Conservation (phyloP, 495 filamentous ascomycete species). For the Extremus antarcticus region DNA sequence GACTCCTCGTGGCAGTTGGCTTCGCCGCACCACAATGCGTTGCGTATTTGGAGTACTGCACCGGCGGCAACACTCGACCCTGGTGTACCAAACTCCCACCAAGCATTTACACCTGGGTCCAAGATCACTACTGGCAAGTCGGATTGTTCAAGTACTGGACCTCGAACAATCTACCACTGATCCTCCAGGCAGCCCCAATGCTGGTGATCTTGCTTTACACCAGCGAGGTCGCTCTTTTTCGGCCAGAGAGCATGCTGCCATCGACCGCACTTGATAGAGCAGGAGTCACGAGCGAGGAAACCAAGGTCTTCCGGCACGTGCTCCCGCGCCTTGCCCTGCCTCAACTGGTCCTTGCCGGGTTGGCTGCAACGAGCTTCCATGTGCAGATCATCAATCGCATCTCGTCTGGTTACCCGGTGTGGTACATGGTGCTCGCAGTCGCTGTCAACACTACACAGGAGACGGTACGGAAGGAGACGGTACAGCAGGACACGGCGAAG, state of each 20-base stretch:
- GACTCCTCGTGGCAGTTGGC: slow-evolving; percentile 53
- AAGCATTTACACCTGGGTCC: slow-evolving; percentile 86
- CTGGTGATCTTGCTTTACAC: slow-evolving; percentile 57
- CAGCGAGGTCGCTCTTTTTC: slow-evolving; percentile 10
- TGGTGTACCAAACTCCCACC: slow-evolving; percentile 68
- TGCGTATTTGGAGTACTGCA: slow-evolving; percentile 67
- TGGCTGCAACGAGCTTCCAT: slow-evolving; percentile 72
- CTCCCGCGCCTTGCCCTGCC: slow-evolving; percentile 51
- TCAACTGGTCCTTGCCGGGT: slow-evolving; percentile 58
- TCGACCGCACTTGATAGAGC: slow-evolving; percentile 6
- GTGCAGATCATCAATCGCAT: slow-evolving; percentile 89
- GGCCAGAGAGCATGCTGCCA: background rate
- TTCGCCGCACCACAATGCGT: slow-evolving; percentile 60
- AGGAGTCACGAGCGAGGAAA: slow-evolving; percentile 1
- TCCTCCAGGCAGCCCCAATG: slow-evolving; percentile 72
- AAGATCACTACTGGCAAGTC: slow-evolving; percentile 78
- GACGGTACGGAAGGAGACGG: background rate
- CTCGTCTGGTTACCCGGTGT: slow-evolving; percentile 77
- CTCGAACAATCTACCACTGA: slow-evolving; percentile 73
- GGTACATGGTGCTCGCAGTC: slow-evolving; percentile 68
- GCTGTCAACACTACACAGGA: background rate
- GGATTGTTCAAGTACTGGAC: slow-evolving; percentile 91
- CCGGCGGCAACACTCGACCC: slow-evolving; percentile 35
- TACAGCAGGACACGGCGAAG: background rate
- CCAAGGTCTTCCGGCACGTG: slow-evolving; percentile 5